phyloP scores from a whole-genome alignment of 768 basidiomycete species.

The Filobasidium floriforme region DNA sequence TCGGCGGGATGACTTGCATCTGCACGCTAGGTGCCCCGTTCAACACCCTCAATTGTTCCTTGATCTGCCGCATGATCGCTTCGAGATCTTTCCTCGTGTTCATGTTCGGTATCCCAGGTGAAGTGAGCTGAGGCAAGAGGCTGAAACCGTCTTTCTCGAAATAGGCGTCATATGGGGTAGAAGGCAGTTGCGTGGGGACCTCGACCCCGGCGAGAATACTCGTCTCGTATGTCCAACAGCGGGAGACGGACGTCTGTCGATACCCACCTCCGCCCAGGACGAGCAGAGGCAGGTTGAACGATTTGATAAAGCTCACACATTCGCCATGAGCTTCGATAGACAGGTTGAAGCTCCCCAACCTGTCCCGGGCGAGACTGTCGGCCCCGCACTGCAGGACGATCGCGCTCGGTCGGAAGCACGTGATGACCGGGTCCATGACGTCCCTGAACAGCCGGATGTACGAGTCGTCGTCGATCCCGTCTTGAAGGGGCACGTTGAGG shows the following conservation, averaged over 20 bases:
- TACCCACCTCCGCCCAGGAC: conserved; percentile 95
- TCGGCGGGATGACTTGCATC: conserved; percentile 93
- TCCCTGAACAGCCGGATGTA: conserved; percentile 92
- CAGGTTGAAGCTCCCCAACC: conserved; percentile 93
- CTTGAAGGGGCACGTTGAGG: conserved; percentile 87
- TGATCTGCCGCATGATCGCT: conserved; percentile 73
- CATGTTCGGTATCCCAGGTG: conserved; percentile 66
- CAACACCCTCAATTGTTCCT: conserved; percentile 80
- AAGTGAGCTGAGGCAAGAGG: conserved; percentile 72
- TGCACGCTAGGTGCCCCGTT: conserved; percentile 93
- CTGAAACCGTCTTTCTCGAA: conserved; percentile 55
- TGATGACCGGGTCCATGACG: conserved; percentile 88
- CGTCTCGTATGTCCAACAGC: conserved; percentile 99
- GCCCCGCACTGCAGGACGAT: conserved; percentile 97
- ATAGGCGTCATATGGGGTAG: conserved; percentile 83
- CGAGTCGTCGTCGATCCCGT: conserved; percentile 95
- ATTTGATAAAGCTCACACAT: conserved; percentile 92
- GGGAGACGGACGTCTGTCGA: conserved; percentile 89
- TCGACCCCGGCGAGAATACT: conserved; percentile 73
- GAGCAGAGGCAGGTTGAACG: conserved; percentile 80
- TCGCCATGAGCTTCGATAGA: conserved; percentile 97
- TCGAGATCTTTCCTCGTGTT: conserved; percentile 77
- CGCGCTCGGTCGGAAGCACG: conserved; percentile 73
- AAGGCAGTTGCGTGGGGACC: conserved; percentile 78
- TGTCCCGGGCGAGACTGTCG: conserved; percentile 87